Base-by-base conservation (phyloP, 768 basidiomycete genomes). In the Hericium rajendrae region DNA sequence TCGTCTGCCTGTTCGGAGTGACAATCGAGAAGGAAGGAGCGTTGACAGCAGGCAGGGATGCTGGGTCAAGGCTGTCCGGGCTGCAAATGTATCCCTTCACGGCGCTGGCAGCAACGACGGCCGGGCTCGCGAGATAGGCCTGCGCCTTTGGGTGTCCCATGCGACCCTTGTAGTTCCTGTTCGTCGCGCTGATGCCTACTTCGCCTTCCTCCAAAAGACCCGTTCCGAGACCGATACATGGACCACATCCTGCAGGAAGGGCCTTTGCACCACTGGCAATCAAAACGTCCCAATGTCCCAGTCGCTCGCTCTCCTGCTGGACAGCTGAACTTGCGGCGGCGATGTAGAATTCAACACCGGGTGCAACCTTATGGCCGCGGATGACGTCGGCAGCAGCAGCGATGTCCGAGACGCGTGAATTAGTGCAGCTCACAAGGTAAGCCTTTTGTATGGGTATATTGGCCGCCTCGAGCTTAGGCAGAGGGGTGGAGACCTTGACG, bases 91-190 rank as follows among this genome's bases (percentile, higher is more conserved):
- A 87, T 5, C 97, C 97, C 57, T 88, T 91, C 49, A 94, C 75
- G 2, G 97, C 97, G 56, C 91, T 94, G 3, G 97, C 94, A 22
- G 97, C 95, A 13, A 99, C 97, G 6, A 98, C 95, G 3, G 92
- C 94, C 0, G 97, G 97, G 62, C 91, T 94, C 4, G 93, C 94
- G 43, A 99, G 83, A 73, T 98, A 98, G 0, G 97, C 95, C 63
- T 88, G 82, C 0, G 97, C 95, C 53, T 91, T 90, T 0, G 97
- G 95, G 61, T 87, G 84, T 0, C 97, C 97, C 97, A 99, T 99
- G 4, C 97, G 81, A 3, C 97, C 97, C 75, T 99, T 98, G 75
- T 97, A 99, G 68, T 99, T 99, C 72, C 97, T 78, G 72, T 99
- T 99, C 6, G 95, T 98, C 4, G 97, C 97, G 61, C 93, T 95